Evolutionary conservation across 768 basidiomycete species (phyloP), one percentile per base, ranked within the genome.

Genomic region (Leccinellum luteum): DNA sequence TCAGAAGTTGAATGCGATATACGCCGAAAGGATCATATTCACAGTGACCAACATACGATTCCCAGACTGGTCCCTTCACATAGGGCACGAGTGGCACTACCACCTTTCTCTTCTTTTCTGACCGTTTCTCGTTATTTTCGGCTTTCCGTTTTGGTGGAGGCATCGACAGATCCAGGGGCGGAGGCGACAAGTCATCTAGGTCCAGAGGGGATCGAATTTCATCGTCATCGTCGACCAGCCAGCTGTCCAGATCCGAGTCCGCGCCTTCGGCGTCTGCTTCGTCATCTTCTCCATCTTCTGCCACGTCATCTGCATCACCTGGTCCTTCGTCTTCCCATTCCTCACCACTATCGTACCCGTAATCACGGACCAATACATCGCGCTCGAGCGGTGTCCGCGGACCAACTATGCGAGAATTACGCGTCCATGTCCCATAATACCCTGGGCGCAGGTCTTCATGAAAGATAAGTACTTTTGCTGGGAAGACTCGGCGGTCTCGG

Each of bases 381-480:
- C 83, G 83, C 3, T 81, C 85, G 59, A 96, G 88, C 1, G 97
- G 95, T 17, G 81, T 83, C 15, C 97, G 85, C 2, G 94, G 87
- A 1, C 93, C 89, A 58, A 98, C 85, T 32, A 84, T 73, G 17
- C 78, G 78, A 14, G 94, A 95, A 58, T 78, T 84, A 54, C 89
- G 86, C 8, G 94, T 94, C 88, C 92, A 98, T 6, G 97, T 98
- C 21, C 95, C 96, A 65, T 86, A 89, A 73, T 96, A 98, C 1
- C 94, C 94, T 13, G 97, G 96, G 49, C 97, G 85, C 0, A 82
- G 79, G 69, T 98, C 93, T 56, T 88, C 87, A 15, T 78, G 74
- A 72, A 97, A 98, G 57, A 91, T 86, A 41, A 98, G 77, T 3
- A 86, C 84, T 73, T 97, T 98, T 51, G 86, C 83, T 0, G 89